These are phyloP conservation scores for Pseudocercospora pini-densiflorae DNA, from an alignment of 2,329 filamentous ascomycete species.

Conservation along the genomic window DNA sequence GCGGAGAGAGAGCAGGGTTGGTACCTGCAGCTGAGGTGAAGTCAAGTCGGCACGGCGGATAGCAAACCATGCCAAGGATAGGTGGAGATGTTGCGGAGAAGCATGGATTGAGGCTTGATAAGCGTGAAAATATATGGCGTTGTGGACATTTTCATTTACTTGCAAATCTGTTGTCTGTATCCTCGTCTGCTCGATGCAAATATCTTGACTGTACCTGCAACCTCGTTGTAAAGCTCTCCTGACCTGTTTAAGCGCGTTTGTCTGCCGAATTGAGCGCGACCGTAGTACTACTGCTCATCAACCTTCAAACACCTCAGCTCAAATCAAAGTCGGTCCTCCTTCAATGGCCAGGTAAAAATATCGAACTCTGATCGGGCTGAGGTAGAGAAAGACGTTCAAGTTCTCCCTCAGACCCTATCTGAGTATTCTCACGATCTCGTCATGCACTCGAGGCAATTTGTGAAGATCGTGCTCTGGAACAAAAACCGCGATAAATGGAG, in stretches of 20 bases:
- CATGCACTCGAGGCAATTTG: neutral
- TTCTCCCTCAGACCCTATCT: neutral
- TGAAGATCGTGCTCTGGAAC: neutral
- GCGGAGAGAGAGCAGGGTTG: conserved; percentile 7
- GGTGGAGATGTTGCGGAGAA: neutral
- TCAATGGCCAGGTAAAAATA: neutral
- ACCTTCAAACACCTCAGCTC: neutral
- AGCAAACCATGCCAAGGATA: neutral
- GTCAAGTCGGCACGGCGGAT: neutral
- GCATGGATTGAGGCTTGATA: neutral
- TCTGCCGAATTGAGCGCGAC: too few species aligned
- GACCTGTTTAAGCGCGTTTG: too few species aligned
- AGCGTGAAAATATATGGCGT: neutral
- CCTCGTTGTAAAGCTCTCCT: too few species aligned
- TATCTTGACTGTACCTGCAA: neutral
- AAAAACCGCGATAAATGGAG: neutral
- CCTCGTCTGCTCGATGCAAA: neutral
- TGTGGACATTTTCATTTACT: neutral
- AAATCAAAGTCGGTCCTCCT: neutral
- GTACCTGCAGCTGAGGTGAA: conserved; percentile 1
- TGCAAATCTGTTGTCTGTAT: too few species aligned
- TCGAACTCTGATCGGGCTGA: neutral
- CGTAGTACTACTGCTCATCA: too few species aligned
- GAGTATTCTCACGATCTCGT: neutral
- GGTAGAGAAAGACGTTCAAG: neutral